Conservation (phyloP, 1,284 basidiomycete species). For the Xerocomus nothofagi region DNA sequence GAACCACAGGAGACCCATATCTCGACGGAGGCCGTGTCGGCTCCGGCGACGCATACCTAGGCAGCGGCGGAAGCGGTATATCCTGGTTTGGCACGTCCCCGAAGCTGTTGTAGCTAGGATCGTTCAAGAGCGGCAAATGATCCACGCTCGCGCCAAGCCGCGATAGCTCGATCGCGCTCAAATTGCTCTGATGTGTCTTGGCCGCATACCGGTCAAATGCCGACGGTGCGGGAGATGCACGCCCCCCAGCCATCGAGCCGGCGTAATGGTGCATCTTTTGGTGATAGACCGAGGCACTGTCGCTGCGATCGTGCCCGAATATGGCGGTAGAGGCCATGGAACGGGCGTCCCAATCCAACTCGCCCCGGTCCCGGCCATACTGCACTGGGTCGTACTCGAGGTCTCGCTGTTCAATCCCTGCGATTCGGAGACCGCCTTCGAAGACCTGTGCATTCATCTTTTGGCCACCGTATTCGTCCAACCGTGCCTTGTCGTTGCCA, state of each 20-base stretch:
- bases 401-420: constrained; percentile 71
- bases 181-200: constrained; percentile 36
- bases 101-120: constrained; percentile 28
- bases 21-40: constrained; percentile 30
- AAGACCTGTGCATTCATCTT: constrained; percentile 69
- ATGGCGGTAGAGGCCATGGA: constrained; percentile 64
- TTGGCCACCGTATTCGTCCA: constrained; percentile 75
- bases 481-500: constrained; percentile 56
- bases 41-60: constrained; percentile 27
- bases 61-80: constrained; percentile 20
- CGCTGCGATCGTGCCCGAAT: constrained; percentile 41
- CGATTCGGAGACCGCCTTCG: constrained; percentile 75
- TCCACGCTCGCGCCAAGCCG: constrained; percentile 55
- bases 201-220: constrained; percentile 58
- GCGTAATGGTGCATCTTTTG: constrained; percentile 46
- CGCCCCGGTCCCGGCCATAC: constrained; percentile 76
- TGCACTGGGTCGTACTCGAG: constrained; percentile 74
- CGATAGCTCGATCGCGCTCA: constrained; percentile 55
- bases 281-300: constrained; percentile 42
- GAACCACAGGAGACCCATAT: constrained; percentile 25
- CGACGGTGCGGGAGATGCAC: constrained; percentile 46
- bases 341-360: constrained; percentile 76
- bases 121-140: constrained; percentile 51
- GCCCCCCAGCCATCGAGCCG: constrained; percentile 36
- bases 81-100: constrained; percentile 29